These are phyloP conservation scores for Neofusicoccum umdonicola DNA, from an alignment of 2,329 filamentous ascomycete species.

Conservation along the genomic window DNA sequence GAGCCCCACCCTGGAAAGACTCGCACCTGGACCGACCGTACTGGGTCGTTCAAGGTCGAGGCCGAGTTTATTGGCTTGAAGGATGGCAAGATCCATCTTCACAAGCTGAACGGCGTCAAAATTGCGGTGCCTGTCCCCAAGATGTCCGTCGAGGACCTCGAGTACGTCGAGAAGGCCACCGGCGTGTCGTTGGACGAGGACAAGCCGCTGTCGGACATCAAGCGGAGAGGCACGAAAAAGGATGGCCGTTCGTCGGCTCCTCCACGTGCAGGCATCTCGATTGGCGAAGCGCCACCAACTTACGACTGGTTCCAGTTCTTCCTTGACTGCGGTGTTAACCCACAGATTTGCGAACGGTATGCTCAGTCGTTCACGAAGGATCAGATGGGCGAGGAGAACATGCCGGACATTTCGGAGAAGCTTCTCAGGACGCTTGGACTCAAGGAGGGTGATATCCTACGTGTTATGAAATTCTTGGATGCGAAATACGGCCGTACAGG, in stretches of 20 bases:
- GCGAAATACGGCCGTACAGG: constrained; percentile 68
- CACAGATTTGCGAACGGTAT: constrained; percentile 91
- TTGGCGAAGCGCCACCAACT: constrained; percentile 64
- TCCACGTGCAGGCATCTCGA: constrained; percentile 56
- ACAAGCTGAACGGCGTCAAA: constrained; percentile 97
- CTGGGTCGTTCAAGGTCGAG: constrained; percentile 94
- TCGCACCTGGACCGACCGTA: constrained; percentile 91
- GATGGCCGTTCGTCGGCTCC: constrained; percentile 47
- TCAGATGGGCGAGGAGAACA: constrained; percentile 91
- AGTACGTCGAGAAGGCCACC: constrained; percentile 88
- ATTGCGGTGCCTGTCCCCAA: constrained; percentile 94
- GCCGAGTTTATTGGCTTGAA: constrained; percentile 92
- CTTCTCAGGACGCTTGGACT: constrained; percentile 85
- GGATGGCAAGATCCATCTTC: constrained; percentile 94
- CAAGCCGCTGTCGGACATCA: constrained; percentile 84
- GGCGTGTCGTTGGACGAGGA: constrained; percentile 87
- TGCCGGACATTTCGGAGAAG: constrained; percentile 82
- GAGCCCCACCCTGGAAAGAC: constrained; percentile 82
- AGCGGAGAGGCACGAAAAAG: constrained; percentile 47
- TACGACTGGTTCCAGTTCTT: constrained; percentile 99
- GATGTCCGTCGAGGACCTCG: constrained; percentile 92
- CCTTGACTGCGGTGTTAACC: constrained; percentile 83
- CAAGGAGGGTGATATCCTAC: constrained; percentile 93
- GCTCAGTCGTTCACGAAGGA: constrained; percentile 84
- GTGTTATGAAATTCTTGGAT: constrained; percentile 88